Base-by-base conservation (phyloP, 176 grass and related monocot genomes). In the Musa itinerans region DNA sequence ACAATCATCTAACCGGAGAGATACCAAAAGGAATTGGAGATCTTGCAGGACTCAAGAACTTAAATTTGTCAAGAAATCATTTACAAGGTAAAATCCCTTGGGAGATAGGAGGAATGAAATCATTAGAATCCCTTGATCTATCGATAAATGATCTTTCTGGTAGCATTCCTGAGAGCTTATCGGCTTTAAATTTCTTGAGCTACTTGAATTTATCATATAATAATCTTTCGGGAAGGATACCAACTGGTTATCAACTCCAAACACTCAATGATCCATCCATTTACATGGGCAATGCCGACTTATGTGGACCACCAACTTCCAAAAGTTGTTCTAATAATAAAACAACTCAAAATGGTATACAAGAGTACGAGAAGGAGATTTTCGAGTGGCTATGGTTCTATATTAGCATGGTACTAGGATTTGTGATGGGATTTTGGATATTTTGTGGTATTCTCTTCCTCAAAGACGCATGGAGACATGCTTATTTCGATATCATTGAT, bases 151-250 rank as follows among this genome's bases (percentile, higher is more conserved):
- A 74, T 0, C 26, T 92, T 43, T 82, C 16, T 26, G 25, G 86
- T 3, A 53, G 57, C 57, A 89, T 89, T 26, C 78, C 81, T 8
- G 0, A 16, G 1, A 65, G 50, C 52, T 24, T 88, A 0, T 24
- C 77, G 10, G 1, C 29, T 3, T 24, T 92, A 7, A 78, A 72
- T 14, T 85, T 17, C 68, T 19, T 92, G 7, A 20, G 54, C 50
- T 16, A 19, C 2, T 43, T 92, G 2, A 84, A 88, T 2, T 9
- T 92, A 5, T 87, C 89, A 0, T 75, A 83, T 9, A 88, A 91
- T 9, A 87, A 80, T 56, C 20, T 87, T 2, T 51, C 63, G 0
- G 85, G 86, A 57, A 68, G 1, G 54, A 81, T 92, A 7, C 86
- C 83, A 2, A 14, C 51, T n/a, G 80, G 86, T n/a, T 0, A 10